Evolutionary conservation across 192 early-diverging fungal genomes (phyloP).

Genomic region (Entomortierella chlamydospora): DNA sequence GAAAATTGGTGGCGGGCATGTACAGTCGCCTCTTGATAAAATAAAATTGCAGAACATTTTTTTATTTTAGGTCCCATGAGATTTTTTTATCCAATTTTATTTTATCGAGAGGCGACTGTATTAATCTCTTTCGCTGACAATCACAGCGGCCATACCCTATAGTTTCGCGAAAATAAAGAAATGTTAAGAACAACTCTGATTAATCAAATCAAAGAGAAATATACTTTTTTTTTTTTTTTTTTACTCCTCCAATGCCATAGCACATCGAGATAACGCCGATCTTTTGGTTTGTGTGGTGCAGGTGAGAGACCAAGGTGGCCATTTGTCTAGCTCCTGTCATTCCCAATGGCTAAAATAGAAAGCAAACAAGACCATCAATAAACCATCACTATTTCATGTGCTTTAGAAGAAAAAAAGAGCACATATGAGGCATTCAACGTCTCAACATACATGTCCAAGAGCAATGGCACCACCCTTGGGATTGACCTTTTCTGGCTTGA

Average conservation of each 20-base stretch:
- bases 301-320: slow-evolving; percentile 90
- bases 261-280: slow-evolving; percentile 93
- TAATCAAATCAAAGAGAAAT: neutral
- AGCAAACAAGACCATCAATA: neutral
- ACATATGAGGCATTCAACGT: slow-evolving; percentile 44
- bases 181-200: neutral
- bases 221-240: neutral
- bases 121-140: slow-evolving; percentile 34
- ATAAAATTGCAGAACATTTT: neutral
- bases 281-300: slow-evolving; percentile 84
- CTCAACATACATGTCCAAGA: slow-evolving; percentile 76
- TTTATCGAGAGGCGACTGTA: neutral
- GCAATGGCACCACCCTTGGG: slow-evolving; percentile 98
- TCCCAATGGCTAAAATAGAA: slow-evolving; percentile 67
- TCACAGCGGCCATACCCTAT: slow-evolving; percentile 52
- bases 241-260: slow-evolving; percentile 85
- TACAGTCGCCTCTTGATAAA: too few relatives aligned
- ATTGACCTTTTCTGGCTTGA: slow-evolving; percentile 90
- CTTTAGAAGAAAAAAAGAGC: neutral
- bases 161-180: neutral
- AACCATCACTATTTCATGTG: neutral
- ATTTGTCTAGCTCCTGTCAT: slow-evolving; percentile 95
- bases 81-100: neutral
- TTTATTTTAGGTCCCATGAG: neutral
- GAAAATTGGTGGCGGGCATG: slow-evolving; percentile 25